Conservation (phyloP, 441 rosid genomes). For the Eutrema salsugineum region DNA sequence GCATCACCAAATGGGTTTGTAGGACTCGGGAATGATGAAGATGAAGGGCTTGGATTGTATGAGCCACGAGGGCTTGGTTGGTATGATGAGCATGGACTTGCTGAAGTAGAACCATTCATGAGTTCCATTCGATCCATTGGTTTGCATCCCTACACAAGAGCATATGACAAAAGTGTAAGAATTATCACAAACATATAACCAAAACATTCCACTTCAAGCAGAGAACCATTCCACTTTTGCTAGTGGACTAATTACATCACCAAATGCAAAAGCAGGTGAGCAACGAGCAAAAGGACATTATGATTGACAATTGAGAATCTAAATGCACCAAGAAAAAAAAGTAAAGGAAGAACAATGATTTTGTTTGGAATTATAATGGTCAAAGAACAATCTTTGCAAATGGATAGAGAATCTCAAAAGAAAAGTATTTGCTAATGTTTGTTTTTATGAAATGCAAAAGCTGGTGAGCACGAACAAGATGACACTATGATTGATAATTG, state of each 20-base stretch:
- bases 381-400: conserved; percentile 9
- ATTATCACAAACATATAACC: background rate
- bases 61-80: conserved; percentile 81
- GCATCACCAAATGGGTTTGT: conserved; percentile 61
- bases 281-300: background rate
- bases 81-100: conserved; percentile 87
- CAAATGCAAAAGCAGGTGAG: background rate
- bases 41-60: conserved; percentile 85
- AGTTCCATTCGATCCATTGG: conserved; percentile 77
- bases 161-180: background rate
- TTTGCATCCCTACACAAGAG: conserved; percentile 68
- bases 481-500: conserved; percentile 18
- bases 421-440: background rate
- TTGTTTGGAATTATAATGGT: conserved; percentile 7
- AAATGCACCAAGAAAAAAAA: conserved; percentile 13
- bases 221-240: background rate
- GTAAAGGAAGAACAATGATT: conserved; percentile 8
- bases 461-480: conserved; percentile 17
- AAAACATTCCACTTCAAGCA: background rate
- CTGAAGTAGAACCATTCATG: conserved; percentile 84
- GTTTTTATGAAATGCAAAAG: background rate
- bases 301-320: conserved; percentile 7
- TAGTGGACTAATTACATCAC: background rate
- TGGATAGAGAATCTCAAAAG: background rate
- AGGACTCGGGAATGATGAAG: conserved; percentile 90